A percentile compares a stretch with the other conserved stretches of the same genome.
Evolutionary conservation across 441 rosid species (phyloP).

Genomic region (Viola pubescens): DNA sequence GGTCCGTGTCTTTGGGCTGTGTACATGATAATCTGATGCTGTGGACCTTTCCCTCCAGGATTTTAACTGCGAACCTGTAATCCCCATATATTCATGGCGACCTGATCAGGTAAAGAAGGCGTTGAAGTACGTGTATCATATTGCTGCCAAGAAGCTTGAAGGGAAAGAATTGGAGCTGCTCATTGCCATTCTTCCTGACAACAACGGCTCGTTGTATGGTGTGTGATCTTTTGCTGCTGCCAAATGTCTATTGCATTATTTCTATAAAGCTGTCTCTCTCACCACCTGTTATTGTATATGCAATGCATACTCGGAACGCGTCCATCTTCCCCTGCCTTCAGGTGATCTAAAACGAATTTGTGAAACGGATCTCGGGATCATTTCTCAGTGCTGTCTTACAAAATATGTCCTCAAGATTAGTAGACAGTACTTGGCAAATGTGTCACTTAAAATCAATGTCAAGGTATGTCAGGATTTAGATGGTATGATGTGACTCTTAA

Average conservation of each 20-base stretch:
- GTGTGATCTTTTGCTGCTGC: not conserved
- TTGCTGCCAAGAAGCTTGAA: conserved; percentile 24
- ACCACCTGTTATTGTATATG: not conserved
- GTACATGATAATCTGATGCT: not conserved
- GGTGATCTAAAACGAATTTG: conserved; percentile 22
- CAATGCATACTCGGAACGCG: not conserved
- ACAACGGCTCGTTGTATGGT: conserved; percentile 38
- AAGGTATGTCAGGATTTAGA: conserved; percentile 7
- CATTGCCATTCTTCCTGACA: conserved; percentile 36
- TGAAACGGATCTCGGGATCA: conserved; percentile 22
- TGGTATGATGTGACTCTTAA: not conserved
- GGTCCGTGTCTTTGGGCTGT: not conserved
- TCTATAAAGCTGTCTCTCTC: not conserved
- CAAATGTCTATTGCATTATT: no score
- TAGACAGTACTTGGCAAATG: conserved; percentile 22
- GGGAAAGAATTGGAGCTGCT: conserved; percentile 37
- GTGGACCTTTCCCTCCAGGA: conserved; percentile 17
- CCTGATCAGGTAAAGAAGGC: conserved; percentile 34
- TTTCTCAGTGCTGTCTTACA: conserved; percentile 22
- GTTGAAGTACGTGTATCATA: conserved; percentile 24
- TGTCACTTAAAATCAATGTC: conserved; percentile 21
- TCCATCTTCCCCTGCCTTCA: conserved; percentile 6
- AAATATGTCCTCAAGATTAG: conserved; percentile 16
- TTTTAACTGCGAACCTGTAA: conserved; percentile 27
- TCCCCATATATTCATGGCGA: conserved; percentile 31